Evolutionary conservation across 257 asterid genomes (phyloP).

Genomic region (Prunella vulgaris): DNA sequence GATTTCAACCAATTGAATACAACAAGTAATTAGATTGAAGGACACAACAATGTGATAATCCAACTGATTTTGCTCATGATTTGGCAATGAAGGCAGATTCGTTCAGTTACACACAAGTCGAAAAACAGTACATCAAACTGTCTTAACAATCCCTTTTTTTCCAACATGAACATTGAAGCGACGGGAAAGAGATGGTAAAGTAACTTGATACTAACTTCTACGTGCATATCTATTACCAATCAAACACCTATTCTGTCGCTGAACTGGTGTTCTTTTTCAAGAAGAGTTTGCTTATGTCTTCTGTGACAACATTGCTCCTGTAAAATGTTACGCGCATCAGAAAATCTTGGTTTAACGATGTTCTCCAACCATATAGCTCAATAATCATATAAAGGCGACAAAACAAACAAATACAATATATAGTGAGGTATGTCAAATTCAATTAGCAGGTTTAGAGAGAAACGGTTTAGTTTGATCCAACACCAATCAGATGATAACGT

Average conservation of each 20-base stretch:
- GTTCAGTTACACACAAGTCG: background rate
- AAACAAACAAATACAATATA: background rate
- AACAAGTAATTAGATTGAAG: background rate
- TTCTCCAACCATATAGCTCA: background rate
- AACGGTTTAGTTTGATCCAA: background rate
- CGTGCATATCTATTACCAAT: background rate
- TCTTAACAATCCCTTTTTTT: background rate
- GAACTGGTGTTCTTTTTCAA: conserved; percentile 42
- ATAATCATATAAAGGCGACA: background rate
- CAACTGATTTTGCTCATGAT: background rate
- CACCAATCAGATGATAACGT: background rate
- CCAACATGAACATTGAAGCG: conserved; percentile 3
- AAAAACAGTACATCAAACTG: background rate
- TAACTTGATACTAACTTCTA: background rate
- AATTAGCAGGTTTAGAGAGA: background rate
- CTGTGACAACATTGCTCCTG: conserved; percentile 92
- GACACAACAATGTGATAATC: background rate
- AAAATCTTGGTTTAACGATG: background rate
- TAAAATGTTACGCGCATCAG: conserved; percentile 16
- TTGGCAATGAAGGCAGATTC: background rate
- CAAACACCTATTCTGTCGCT: conserved; percentile 28
- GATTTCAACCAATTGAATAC: background rate
- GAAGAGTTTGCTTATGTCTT: conserved; percentile 81
- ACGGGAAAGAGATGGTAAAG: background rate
- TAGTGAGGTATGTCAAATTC: background rate